Evolutionary conservation across 345 rosid genomes (phyloP), one percentile per base, ranked within the genome.

Genomic region (Pistacia vera): DNA sequence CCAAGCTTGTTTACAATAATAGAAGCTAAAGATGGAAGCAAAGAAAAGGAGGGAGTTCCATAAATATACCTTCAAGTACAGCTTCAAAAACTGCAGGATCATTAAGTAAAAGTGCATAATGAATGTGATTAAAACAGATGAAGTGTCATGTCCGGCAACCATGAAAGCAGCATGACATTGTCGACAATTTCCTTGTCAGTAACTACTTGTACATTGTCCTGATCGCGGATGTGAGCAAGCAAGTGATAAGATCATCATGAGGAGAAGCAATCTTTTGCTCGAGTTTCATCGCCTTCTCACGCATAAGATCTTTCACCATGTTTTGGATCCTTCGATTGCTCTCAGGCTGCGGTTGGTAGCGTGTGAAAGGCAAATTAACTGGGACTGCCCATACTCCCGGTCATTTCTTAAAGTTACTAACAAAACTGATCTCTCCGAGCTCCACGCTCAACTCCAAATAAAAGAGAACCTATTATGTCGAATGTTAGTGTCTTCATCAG

Each of bases 61-160:
- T 36, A 9, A 17, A 28, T 13, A 54, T 80, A 89, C 91, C 93
- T 77, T 81, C 79, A 56, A 89, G 85, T 77, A 89, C 85, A 58
- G 88, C 81, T 61, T 80, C 73, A 54, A 77, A 65, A 70, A 87
- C 20, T 2, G 68, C 62, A 30, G 86, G 89, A 54, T 87, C 70
- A 25, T 67, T 81, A 1, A 93, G 83, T 2, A 88, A 81, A 74
- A 78, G 86, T 38, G 80, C 2, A 89, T n/a, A 57, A 89, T 20
- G 74, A 85, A 88, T 73, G 93, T 89, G 62, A 89, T 74, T 18
- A 88, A 79, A 25, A 81, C 52, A 2, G 88, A 76, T 22, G 89
- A 77, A 76, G 91, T 88, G 77, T 88, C 91, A 60, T 86, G 79
- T 68, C 93, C 91, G 3, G 93, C 91, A 65, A 78, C 82, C 91